Evolutionary conservation across 306 rosid species (phyloP).

Genomic region (Ormosia semicastrata): DNA sequence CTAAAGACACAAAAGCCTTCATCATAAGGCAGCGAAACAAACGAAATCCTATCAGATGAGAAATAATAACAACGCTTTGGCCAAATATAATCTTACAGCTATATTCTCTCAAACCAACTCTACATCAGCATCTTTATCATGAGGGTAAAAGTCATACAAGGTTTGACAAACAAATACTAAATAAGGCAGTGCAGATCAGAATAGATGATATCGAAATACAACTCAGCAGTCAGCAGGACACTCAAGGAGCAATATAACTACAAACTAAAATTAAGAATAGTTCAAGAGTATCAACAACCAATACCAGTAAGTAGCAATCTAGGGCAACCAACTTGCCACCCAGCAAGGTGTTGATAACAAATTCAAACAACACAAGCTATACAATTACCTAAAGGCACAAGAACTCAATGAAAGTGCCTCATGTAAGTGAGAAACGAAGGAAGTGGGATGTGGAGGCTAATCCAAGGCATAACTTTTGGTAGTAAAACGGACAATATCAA

Average conservation of each 20-base stretch:
- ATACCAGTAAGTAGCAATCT: background rate
- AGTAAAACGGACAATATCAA: background rate
- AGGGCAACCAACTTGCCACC: background rate
- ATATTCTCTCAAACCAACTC: background rate
- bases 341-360: background rate
- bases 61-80: background rate
- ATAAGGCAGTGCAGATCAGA: background rate
- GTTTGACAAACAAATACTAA: background rate
- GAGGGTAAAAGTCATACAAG: background rate
- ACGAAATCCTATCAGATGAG: background rate
- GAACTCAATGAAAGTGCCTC: background rate
- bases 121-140: background rate
- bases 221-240: background rate
- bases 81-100: background rate
- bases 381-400: background rate
- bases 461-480: background rate
- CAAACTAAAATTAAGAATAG: background rate
- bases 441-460: background rate
- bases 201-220: background rate
- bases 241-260: background rate
- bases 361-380: background rate
- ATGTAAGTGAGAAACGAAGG: background rate
- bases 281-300: background rate
- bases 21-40: slow-evolving; percentile 11
- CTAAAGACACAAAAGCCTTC: background rate